phyloP scores from a whole-genome alignment of 2,329 filamentous ascomycete genomes.

The Fusarium paranaense region DNA sequence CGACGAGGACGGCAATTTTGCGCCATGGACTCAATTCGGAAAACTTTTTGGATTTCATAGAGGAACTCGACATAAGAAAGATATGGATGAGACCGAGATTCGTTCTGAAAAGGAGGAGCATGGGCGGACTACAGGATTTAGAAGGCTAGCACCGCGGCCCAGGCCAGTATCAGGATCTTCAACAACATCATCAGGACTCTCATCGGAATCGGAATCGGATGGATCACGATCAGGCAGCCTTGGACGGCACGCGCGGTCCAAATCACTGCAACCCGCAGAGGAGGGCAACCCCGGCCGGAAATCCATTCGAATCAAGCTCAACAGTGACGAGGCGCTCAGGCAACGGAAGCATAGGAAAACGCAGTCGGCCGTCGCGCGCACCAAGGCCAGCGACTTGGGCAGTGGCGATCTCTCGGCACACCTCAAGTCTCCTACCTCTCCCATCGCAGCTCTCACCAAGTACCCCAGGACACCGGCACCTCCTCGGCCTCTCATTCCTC shows the following conservation, averaged over 20 bases:
- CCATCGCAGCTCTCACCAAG: constrained; percentile 80
- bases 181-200: constrained; percentile 71
- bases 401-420: constrained; percentile 75
- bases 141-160: constrained; percentile 43
- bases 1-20: constrained; percentile 82
- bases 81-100: constrained; percentile 40
- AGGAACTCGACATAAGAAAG: constrained; percentile 58
- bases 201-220: constrained; percentile 79
- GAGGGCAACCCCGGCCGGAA: constrained; percentile 75
- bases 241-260: constrained; percentile 70
- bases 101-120: constrained; percentile 45
- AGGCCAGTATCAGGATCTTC: constrained; percentile 47
- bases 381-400: constrained; percentile 55
- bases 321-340: constrained; percentile 80
- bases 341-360: constrained; percentile 78
- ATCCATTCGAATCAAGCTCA: constrained; percentile 91
- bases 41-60: constrained; percentile 67
- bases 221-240: constrained; percentile 46
- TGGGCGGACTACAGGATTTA: constrained; percentile 45
- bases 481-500: constrained; percentile 88
- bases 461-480: constrained; percentile 92
- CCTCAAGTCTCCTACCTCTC: constrained; percentile 93
- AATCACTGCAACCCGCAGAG: constrained; percentile 69
- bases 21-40: constrained; percentile 78
- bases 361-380: constrained; percentile 60